phyloP scores from a whole-genome alignment of 2,329 filamentous ascomycete species.

The Cladosporium sp. region DNA sequence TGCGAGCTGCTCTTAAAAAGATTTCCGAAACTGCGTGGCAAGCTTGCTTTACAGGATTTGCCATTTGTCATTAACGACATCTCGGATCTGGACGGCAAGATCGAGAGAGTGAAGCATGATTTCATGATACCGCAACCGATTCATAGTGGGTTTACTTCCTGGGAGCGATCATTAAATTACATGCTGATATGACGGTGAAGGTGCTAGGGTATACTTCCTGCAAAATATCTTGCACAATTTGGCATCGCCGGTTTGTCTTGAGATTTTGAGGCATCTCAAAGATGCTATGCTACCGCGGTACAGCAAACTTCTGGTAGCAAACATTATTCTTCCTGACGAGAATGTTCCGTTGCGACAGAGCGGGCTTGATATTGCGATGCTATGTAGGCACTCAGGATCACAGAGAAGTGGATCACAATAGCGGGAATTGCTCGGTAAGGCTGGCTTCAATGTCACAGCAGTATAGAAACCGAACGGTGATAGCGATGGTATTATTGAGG shows the following conservation, averaged over 20 bases:
- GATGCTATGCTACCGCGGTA: not conserved
- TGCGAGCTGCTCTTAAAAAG: not conserved
- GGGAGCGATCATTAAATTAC: not conserved
- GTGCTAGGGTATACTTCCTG: not conserved
- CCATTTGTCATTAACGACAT: not conserved
- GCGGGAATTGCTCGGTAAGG: not conserved
- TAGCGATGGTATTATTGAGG: not conserved
- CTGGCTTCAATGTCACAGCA: not conserved
- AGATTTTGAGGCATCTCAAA: not conserved
- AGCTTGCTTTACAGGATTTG: not conserved
- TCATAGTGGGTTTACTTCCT: not conserved
- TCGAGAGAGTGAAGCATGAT: not conserved
- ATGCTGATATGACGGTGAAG: not conserved
- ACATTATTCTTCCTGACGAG: slow-evolving; percentile 31
- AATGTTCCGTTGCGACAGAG: slow-evolving; percentile 16
- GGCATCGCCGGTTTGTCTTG: not conserved
- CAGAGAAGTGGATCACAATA: slow-evolving; percentile 9
- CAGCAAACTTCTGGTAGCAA: slow-evolving; percentile 23
- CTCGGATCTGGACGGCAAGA: not conserved
- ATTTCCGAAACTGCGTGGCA: not conserved
- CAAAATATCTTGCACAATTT: not conserved
- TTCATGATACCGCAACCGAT: not conserved
- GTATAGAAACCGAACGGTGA: not conserved
- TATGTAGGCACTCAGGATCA: slow-evolving; percentile 14
- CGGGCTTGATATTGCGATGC: slow-evolving; percentile 19